Base-by-base conservation (phyloP, 352 stramenopile genomes). In the Aphanomyces euteiches region DNA sequence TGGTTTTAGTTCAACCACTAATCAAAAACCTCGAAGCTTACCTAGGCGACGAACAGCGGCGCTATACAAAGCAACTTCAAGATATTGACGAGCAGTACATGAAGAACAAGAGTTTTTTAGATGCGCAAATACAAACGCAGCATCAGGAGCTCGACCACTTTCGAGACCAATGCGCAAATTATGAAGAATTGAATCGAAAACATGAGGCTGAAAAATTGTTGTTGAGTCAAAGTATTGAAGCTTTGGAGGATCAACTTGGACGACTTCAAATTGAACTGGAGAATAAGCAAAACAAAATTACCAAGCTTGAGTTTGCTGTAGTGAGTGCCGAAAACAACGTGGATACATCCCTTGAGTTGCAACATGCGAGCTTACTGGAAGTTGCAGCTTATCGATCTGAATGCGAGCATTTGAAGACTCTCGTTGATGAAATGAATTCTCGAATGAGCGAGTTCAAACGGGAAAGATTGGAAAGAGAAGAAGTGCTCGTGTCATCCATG, bases 391-490 rank as follows among this genome's bases (percentile, higher is more conserved):
- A 50, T 50, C 43, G 43, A 50, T n/a, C 10, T n/a, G 43, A 50
- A 50, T 50, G 43, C 43, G 43, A 50, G 43, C 43, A 50, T 50
- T n/a, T 50, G 10, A 50, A 50, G 43, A n/a, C 43, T 12, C 43
- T 50, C 43, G 43, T 50, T 12, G 43, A 50, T n/a, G 43, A 50
- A 50, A 50, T 50, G 43, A n/a, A 50, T n/a, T 12, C 43, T 12
- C 10, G 43, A n/a, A 50, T n/a, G 10, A 12, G 17, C 17, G 17
- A 12, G 17, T 50, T 50, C 17, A 12, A n/a, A 50, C 43, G 43
- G 43, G 43, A 50, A 50, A 12, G 43, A 50, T n/a, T 50, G 43
- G 10, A 50, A n/a, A 50, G 17, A 50, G 43, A 50, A n/a, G 17
- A 12, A n/a, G 10, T 12, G 17, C 43, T 50, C 10, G 43, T 50